Base-by-base conservation (phyloP, 108 stramenopile genomes). In the Skeletonema menzelii region DNA sequence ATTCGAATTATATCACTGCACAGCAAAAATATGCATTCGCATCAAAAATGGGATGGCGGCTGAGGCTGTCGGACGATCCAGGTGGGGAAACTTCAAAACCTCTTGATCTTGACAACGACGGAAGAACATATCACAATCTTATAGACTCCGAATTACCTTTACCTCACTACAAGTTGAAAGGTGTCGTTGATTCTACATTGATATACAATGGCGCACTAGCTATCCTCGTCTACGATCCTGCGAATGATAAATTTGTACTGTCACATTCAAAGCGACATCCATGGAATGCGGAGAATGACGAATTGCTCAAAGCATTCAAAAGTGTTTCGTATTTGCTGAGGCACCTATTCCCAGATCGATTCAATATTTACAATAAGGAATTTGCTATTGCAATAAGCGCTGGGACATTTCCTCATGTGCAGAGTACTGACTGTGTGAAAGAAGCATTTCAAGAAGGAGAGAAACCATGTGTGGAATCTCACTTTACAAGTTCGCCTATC, bases 141-240 rank as follows among this genome's bases (percentile, higher is more conserved):
- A 42, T 42, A 4, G 15, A 42, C 4, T 42, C 40, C 15, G n/a
- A 42, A n/a, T n/a, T 42, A 15, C 40, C 40, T n/a, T 42, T 42
- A 42, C 15, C 57, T 4, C 28, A 14, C 4, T 58, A 58, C 57
- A 4, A 13, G 4, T 28, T 58, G 57, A 28, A 58, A 28, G 20
- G 28, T n/a, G 57, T 22, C 4, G 57, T 28, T 14, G 57, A 58
- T 22, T 27, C 57, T 0, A 28, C 57, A 14, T 4, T 27, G 3
- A 27, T 27, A 11, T 58, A 28, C 57, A 14, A 27, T 28, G 28
- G 28, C 5, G n/a, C 57, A 27, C 14, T 22, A 27, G 67, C 67
- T 1, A 27, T 58, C 20, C 57, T 58, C 22, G 57, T 58, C 19
- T 60, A 60, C n/a, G 59, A 60, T 35, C 59, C 59, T 7, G 30